These are phyloP conservation scores for Oenanthe javanica DNA, from an alignment of 140 eudicot genomes.

Conservation along the genomic window DNA sequence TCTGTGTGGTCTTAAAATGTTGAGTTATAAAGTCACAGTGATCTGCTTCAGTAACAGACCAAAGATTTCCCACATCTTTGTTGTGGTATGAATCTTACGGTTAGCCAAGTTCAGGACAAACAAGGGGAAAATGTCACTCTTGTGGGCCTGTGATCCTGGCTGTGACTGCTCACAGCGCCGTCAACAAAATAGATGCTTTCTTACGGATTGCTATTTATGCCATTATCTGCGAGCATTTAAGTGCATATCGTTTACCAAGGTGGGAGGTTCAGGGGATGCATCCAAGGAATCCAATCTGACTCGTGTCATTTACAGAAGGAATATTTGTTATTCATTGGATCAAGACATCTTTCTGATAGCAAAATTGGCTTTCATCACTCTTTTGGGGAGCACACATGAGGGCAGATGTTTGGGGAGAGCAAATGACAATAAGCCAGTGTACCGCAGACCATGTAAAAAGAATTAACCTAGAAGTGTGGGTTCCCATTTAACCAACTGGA, in stretches of 20 bases:
- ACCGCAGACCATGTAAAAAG: constrained; percentile 37
- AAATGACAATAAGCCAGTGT: constrained; percentile 20
- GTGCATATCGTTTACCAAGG: constrained; percentile 11
- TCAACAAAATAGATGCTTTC: constrained; percentile 20
- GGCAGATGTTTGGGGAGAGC: constrained; percentile 7
- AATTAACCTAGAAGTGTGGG: constrained; percentile 30
- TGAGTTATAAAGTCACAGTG: constrained; percentile 16
- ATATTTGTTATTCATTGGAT: neutral
- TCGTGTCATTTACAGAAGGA: constrained; percentile 7
- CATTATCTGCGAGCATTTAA: constrained; percentile 20
- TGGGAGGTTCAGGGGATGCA: constrained; percentile 1
- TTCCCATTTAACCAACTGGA: constrained; percentile 8
- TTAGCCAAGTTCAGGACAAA: constrained; percentile 20
- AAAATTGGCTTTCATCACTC: constrained; percentile 1
- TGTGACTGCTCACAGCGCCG: constrained; percentile 19
- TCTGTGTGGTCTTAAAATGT: constrained; percentile 30
- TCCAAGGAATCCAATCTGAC: constrained; percentile 17
- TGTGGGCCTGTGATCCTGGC: constrained; percentile 23
- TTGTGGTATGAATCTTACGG: neutral
- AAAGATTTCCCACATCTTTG: constrained; percentile 13
- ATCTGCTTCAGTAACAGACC: constrained; percentile 22
- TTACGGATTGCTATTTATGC: constrained; percentile 2
- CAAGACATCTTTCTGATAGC: neutral
- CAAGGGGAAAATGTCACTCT: constrained; percentile 12
- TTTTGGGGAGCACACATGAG: neutral